Conservation (phyloP, 208 protist species). For the Trypanosoma rangeli region DNA sequence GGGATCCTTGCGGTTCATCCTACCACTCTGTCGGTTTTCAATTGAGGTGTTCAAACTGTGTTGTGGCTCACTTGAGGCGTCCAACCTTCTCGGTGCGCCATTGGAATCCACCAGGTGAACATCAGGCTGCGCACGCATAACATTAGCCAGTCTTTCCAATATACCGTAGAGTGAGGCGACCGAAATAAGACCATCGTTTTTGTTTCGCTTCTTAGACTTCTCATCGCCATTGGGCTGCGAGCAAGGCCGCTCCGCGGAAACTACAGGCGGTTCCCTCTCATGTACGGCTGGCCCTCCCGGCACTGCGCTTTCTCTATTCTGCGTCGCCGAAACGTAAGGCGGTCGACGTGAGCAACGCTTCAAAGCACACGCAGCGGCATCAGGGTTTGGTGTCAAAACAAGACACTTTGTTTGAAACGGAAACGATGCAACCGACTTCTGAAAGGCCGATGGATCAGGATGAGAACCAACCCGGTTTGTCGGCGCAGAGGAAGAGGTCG, state of each 20-base stretch:
- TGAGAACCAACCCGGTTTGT: neutral
- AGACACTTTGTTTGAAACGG: conserved; percentile 22
- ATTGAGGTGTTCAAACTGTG: neutral
- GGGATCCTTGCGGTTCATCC: neutral
- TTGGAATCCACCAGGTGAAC: neutral
- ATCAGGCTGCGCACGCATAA: conserved; percentile 14
- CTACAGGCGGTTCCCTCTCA: neutral
- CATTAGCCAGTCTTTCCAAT: conserved; percentile 24
- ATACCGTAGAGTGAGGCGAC: conserved; percentile 25
- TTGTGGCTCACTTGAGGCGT: neutral
- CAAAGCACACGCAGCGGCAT: conserved; percentile 24
- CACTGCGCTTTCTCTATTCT: neutral
- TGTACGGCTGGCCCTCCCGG: neutral
- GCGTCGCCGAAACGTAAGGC: neutral
- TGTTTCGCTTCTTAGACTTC: neutral
- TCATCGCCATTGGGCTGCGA: neutral
- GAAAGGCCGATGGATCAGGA: neutral
- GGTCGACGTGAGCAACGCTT: conserved; percentile 25
- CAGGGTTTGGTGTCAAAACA: conserved; percentile 18
- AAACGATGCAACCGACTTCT: neutral
- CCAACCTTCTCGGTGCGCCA: neutral
- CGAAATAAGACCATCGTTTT: conserved; percentile 11
- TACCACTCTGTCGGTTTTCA: neutral
- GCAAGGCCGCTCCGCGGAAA: neutral
- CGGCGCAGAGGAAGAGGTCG: neutral